Evolutionary conservation across 2,329 filamentous ascomycete species (phyloP).

Genomic region (Albophoma yamanashiensis): DNA sequence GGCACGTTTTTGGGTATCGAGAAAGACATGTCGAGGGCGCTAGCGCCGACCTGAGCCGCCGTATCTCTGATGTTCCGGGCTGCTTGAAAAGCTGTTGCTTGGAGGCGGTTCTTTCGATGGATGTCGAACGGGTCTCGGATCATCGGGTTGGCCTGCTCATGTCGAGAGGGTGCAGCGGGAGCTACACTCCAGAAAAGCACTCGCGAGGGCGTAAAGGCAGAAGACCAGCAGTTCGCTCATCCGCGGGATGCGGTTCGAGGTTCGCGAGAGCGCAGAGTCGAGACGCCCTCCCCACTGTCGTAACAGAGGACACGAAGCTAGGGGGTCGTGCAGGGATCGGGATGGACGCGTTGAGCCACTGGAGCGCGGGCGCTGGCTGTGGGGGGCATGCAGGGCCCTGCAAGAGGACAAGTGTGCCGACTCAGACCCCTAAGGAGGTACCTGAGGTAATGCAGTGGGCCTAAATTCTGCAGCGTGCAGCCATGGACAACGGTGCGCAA

Average conservation of each 20-base stretch:
- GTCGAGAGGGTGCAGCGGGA: constrained; percentile 6
- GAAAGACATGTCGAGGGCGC: constrained; percentile 52
- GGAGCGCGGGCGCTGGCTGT: background rate
- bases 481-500: too few species aligned
- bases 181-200: background rate
- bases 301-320: background rate
- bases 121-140: constrained; percentile 35
- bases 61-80: constrained; percentile 32
- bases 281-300: background rate
- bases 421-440: background rate
- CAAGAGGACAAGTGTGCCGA: background rate
- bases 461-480: background rate
- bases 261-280: background rate
- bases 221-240: background rate
- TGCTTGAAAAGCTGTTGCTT: constrained; percentile 34
- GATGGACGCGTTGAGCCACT: background rate
- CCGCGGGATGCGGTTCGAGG: background rate
- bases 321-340: background rate
- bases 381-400: background rate
- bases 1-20: constrained; percentile 59
- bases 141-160: constrained; percentile 21
- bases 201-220: background rate
- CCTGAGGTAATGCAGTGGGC: background rate
- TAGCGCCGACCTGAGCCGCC: constrained; percentile 36
- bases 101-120: constrained; percentile 33